Conservation (phyloP, 305 asterid species). For the Salvia sclarea region DNA sequence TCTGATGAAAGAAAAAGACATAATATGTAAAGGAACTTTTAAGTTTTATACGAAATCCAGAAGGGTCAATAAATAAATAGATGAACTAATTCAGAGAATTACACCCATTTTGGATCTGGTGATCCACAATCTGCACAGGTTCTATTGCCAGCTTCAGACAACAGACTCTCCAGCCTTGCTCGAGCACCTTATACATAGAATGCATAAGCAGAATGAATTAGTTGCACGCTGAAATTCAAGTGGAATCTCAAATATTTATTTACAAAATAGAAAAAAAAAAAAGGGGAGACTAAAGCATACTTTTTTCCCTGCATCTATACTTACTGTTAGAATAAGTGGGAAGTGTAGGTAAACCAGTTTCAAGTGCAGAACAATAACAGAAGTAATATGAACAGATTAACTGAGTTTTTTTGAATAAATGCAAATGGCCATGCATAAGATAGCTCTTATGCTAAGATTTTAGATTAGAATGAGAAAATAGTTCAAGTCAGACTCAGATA, state of each 20-base stretch:
- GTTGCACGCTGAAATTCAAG: neutral
- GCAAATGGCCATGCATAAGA: neutral
- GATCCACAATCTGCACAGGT: slow-evolving; percentile 87
- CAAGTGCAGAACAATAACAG: too few relatives aligned
- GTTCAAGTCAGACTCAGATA: too few relatives aligned
- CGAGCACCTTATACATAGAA: slow-evolving; percentile 54
- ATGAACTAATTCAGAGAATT: slow-evolving; percentile 37
- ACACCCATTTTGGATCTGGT: slow-evolving; percentile 95
- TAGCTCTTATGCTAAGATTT: neutral
- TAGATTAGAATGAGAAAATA: neutral
- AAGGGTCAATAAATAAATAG: neutral
- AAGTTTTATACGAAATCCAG: neutral
- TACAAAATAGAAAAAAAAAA: too few relatives aligned
- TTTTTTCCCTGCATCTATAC: too few relatives aligned
- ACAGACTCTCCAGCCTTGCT: slow-evolving; percentile 55
- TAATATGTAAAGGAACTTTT: neutral
- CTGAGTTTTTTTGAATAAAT: too few relatives aligned
- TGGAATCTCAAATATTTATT: neutral
- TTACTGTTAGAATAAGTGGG: too few relatives aligned
- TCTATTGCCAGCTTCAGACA: slow-evolving; percentile 59
- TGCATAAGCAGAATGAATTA: slow-evolving; percentile 3
- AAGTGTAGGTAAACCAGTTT: too few relatives aligned
- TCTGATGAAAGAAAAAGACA: neutral
- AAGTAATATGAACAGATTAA: too few relatives aligned
- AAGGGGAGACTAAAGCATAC: too few relatives aligned